Base-by-base conservation (phyloP, 257 asterid genomes). In the Striga asiatica region DNA sequence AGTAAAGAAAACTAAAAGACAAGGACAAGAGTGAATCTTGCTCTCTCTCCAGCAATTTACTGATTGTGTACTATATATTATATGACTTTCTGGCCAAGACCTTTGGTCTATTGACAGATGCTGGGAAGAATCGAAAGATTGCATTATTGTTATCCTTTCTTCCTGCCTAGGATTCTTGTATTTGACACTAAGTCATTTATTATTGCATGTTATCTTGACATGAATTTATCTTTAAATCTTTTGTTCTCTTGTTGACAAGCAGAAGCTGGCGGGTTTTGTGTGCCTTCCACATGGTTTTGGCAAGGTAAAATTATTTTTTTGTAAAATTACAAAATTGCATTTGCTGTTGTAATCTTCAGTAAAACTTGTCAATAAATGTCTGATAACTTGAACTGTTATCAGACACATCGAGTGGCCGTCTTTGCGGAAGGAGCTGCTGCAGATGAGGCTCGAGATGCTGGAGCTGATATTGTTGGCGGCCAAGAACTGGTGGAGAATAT, bases 341-440 rank as follows among this genome's bases (percentile, higher is more conserved):
- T 45, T 61, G 50, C 66, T 63, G 62, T 59, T 47, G 4, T 48
- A 62, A 19, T 53, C 41, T 54, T 35, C 62, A n/a, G n/a, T n/a
- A n/a, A n/a, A n/a, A n/a, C n/a, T n/a, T n/a, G n/a, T n/a, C n/a
- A n/a, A n/a, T n/a, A n/a, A n/a, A n/a, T n/a, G 37, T 57, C 68
- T 72, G 62, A 74, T 75, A 28, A 60, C 42, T 56, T 20, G 38
- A 35, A 61, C 60, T 37, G 54, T 46, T 66, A 34, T 66, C 74
- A 91, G 98, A 73, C 81, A 54, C 76, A 72, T 64, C 71, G 83
- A 25, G 89, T 91, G 62, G 89, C 89, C 77, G 97, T 78, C 61
- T 91, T 91, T 77, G 98, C 98, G 45, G 98, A 91, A 77, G 98
- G 98, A 71, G 83, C 93, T 70, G 89, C 87, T 58, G 98, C 95